Percentiles rank a stretch among this genome's conserved stretches.
These are phyloP conservation scores for Oryza punctata DNA, from an alignment of 176 grass and related monocot species.

Conservation along the genomic window DNA sequence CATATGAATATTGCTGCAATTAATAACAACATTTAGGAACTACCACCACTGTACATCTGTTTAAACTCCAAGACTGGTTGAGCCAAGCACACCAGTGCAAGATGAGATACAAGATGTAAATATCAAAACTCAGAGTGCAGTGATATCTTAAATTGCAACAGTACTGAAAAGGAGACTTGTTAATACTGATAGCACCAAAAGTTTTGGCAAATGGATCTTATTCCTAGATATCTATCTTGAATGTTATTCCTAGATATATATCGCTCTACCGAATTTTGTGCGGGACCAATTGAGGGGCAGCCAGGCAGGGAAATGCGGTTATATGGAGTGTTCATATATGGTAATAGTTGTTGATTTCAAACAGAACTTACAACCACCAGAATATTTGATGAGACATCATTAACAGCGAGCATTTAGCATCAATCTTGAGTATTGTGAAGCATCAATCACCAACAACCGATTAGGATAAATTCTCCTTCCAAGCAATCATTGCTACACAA, in stretches of 20 bases:
- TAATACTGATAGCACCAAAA: slow-evolving; percentile 9
- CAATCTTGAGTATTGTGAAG: not conserved
- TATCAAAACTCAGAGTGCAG: not conserved
- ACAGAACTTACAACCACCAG: not conserved
- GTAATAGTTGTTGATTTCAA: not conserved
- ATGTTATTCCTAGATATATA: not conserved
- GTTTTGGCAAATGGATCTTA: not conserved
- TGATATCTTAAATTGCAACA: not conserved
- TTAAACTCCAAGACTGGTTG: not conserved
- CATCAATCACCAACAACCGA: not conserved
- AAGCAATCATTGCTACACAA: not conserved
- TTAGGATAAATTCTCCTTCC: not conserved
- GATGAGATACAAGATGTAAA: not conserved
- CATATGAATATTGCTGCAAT: not conserved
- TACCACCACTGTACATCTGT: not conserved
- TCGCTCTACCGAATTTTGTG: not conserved
- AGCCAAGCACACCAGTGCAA: not conserved
- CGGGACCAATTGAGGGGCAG: not conserved
- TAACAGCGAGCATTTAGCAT: slow-evolving; percentile 11
- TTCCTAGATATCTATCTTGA: not conserved
- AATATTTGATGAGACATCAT: not conserved
- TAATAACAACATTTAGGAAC: slow-evolving; percentile 1
- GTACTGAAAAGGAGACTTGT: not conserved
- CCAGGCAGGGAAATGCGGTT: not conserved
- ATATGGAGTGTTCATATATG: not conserved